These are phyloP conservation scores for Akanthomyces dipterigenus DNA, from an alignment of 2,329 filamentous ascomycete genomes.

Conservation along the genomic window DNA sequence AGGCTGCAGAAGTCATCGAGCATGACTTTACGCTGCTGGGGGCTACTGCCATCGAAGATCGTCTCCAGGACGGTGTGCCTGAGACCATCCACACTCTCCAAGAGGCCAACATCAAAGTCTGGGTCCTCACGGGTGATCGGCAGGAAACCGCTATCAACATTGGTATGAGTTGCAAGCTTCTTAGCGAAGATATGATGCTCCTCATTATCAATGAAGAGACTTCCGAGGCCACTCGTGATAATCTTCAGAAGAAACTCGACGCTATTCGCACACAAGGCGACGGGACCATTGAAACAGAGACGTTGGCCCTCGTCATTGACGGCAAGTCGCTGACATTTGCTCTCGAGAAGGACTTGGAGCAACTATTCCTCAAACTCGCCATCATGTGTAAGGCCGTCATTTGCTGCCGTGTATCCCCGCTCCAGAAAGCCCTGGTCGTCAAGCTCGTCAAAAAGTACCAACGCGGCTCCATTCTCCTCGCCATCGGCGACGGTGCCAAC, in stretches of 20 bases:
- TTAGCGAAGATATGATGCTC: conserved; percentile 97
- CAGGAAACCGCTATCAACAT: conserved; percentile 99
- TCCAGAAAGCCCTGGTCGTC: conserved; percentile 95
- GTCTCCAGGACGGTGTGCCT: conserved; percentile 91
- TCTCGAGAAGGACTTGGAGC: conserved; percentile 88
- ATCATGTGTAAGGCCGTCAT: conserved; percentile 98
- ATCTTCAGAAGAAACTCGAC: conserved; percentile 87
- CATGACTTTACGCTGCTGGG: conserved; percentile 86
- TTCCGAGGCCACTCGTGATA: conserved; percentile 72
- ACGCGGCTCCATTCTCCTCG: conserved; percentile 82
- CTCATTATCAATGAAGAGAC: conserved; percentile 92
- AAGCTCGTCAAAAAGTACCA: conserved; percentile 94
- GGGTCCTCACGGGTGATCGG: conserved; percentile 94
- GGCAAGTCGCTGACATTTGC: conserved; percentile 92
- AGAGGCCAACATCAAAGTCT: conserved; percentile 95
- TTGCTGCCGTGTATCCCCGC: conserved; percentile 91
- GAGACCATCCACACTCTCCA: conserved; percentile 97
- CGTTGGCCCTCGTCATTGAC: conserved; percentile 87
- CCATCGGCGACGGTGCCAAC: conserved; percentile 95
- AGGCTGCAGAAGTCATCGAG: conserved; percentile 93
- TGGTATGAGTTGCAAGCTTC: conserved; percentile 97
- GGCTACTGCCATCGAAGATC: conserved; percentile 95
- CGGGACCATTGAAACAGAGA: conserved; percentile 71
- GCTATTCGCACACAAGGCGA: conserved; percentile 80
- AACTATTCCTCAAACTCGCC: conserved; percentile 85